Evolutionary conservation across 2,329 filamentous ascomycete genomes (phyloP).

Genomic region (Leptographium procerum): DNA sequence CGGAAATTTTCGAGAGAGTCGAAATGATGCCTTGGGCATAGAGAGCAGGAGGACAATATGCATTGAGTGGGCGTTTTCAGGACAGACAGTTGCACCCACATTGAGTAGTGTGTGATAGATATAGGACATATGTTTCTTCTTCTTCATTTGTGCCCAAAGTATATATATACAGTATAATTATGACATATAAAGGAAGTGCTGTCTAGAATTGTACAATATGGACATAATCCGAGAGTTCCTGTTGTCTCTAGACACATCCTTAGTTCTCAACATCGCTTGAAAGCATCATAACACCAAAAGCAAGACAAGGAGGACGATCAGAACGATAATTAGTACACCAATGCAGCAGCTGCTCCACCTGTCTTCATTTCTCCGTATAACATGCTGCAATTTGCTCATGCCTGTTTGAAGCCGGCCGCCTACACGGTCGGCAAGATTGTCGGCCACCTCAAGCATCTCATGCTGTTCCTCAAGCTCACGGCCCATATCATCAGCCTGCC

Average conservation of each 20-base stretch:
- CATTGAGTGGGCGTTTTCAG: not conserved
- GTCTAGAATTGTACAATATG: too few relatives aligned
- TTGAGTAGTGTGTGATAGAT: not conserved
- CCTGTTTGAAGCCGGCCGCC: slow-evolving; percentile 76
- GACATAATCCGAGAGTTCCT: not conserved
- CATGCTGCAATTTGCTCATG: slow-evolving; percentile 72
- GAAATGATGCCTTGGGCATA: not conserved
- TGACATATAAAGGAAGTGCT: too few relatives aligned
- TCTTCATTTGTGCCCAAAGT: not conserved
- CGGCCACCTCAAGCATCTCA: slow-evolving; percentile 77
- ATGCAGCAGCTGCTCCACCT: slow-evolving; percentile 82
- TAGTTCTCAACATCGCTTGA: not conserved
- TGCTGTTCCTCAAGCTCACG: slow-evolving; percentile 90
- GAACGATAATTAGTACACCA: slow-evolving; percentile 71
- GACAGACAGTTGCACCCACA: not conserved
- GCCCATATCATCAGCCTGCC: slow-evolving; percentile 93
- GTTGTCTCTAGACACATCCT: not conserved
- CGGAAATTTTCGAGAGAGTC: not conserved
- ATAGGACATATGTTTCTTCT: not conserved
- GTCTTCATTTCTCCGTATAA: slow-evolving; percentile 88
- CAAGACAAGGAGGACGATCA: slow-evolving; percentile 77
- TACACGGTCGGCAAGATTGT: slow-evolving; percentile 75
- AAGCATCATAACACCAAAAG: slow-evolving; percentile 46
- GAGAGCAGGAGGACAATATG: not conserved
- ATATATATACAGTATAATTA: too few relatives aligned